These are phyloP conservation scores for Spinacia oleracea DNA, from an alignment of 179 eudicot species.

Conservation along the genomic window DNA sequence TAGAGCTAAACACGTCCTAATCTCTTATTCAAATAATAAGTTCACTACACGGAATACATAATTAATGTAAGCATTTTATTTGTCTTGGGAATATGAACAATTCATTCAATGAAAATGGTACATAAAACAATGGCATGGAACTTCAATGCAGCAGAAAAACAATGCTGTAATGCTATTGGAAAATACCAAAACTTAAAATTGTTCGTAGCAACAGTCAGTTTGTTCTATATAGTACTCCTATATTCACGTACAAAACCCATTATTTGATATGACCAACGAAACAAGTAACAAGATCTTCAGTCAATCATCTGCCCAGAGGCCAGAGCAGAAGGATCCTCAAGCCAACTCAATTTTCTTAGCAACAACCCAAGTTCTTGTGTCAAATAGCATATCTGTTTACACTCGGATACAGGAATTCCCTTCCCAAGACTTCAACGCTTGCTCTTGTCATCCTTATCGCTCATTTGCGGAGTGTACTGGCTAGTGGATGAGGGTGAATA, in stretches of 20 bases:
- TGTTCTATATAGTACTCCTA: background rate
- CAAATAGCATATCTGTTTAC: background rate
- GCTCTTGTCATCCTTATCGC: constrained; percentile 58
- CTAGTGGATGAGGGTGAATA: constrained; percentile 96
- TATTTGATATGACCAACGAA: background rate
- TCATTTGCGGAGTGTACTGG: constrained; percentile 72
- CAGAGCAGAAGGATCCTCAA: background rate
- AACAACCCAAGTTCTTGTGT: background rate
- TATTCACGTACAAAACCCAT: background rate
- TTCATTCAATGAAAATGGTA: too few species aligned
- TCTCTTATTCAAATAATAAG: too few species aligned
- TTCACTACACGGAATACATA: too few species aligned
- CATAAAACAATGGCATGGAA: background rate
- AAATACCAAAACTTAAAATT: background rate
- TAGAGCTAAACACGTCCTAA: too few species aligned
- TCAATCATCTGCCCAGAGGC: too few species aligned
- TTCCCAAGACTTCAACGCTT: constrained; percentile 17
- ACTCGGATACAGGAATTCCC: too few species aligned
- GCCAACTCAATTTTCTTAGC: background rate
- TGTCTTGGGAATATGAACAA: too few species aligned
- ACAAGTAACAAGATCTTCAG: background rate
- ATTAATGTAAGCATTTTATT: too few species aligned
- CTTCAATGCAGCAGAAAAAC: background rate
- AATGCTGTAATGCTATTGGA: background rate
- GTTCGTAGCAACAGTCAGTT: background rate